Percentiles rank a stretch among this genome's conserved stretches.
phyloP scores from a whole-genome alignment of 805 yeast genomes.

The Starmerella khaoyaiensis region DNA sequence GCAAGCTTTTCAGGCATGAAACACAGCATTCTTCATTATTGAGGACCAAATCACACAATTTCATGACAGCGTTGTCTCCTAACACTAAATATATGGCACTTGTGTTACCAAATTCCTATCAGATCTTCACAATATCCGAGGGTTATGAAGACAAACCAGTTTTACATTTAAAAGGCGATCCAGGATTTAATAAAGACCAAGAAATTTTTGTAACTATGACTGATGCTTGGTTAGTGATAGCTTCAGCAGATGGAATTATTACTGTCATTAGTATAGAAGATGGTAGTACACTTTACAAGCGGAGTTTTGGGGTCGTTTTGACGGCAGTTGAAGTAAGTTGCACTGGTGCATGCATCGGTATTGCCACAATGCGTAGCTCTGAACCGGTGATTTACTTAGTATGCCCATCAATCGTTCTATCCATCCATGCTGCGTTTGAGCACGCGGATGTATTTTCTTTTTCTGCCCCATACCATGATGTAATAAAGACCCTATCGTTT shows the following conservation, averaged over 20 bases:
- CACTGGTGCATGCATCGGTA: constrained; percentile 51
- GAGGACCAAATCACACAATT: constrained; percentile 33
- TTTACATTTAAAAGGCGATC: constrained; percentile 53
- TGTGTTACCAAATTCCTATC: constrained; percentile 59
- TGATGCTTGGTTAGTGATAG: constrained; percentile 45
- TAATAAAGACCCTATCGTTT: constrained; percentile 60
- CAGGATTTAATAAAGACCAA: constrained; percentile 26
- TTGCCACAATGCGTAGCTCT: constrained; percentile 62
- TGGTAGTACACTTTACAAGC: constrained; percentile 57
- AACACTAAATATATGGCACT: constrained; percentile 54
- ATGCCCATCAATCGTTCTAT: constrained; percentile 21
- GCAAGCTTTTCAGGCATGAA: constrained; percentile 44
- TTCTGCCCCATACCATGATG: constrained; percentile 77
- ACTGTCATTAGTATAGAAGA: constrained; percentile 47
- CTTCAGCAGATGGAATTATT: constrained; percentile 61
- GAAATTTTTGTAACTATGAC: constrained; percentile 33
- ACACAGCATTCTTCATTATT: constrained; percentile 42
- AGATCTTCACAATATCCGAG: constrained; percentile 44
- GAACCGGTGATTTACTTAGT: constrained; percentile 65
- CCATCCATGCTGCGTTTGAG: constrained; percentile 15
- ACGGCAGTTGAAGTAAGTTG: constrained; percentile 64
- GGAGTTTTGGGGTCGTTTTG: constrained; percentile 60
- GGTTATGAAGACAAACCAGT: constrained; percentile 40
- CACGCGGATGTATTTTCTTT: constrained; percentile 52
- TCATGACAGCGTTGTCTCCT: constrained; percentile 49